Base-by-base conservation (phyloP, 768 basidiomycete species). In the Agaricus bisporus region DNA sequence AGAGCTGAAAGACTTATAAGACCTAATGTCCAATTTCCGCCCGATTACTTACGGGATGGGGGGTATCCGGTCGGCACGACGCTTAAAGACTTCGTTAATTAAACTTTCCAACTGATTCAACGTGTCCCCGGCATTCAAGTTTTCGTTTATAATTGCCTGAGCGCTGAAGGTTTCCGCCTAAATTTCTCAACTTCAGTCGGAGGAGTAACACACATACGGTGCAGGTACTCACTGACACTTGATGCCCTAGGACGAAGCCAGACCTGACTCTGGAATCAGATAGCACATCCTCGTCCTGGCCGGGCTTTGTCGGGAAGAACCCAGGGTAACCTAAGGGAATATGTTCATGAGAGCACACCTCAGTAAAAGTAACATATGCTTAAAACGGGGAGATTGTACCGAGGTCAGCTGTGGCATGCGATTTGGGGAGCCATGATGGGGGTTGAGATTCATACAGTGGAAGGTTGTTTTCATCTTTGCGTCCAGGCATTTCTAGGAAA, bases 271-370 rank as follows among this genome's bases (percentile, higher is more conserved):
- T 85, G 0, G 63, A 57, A 41, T 82, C 79, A 0, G 86, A 82
- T 41, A 93, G 69, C 1, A 79, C 62, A 60, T 91, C 89, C 64
- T 92, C 90, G 51, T 86, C 83, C 63, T 90, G 86, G 5, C 80
- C 77, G 15, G 84, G 80, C 38, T 78, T 76, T 5, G 91, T 88
- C 41, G 91, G 91, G 63, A 83, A 75, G 60, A 87, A 91, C 10
- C 88, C 87, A 51, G 78, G 73, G 64, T 86, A 90, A 15, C 90
- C 90, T 92, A 43, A 8, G 8, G 32, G 11, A 22, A 22, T 22
- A 8, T 32, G 2, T 32, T 32, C 32, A 32, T 14, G 25, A 49
- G 47, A 18, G 11, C 43, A 22, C 42, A 15, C 38, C 58, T 28
- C 14, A 18, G 48, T 48, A 36, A 18, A 48, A 28, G 26, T 25